Percentiles rank a stretch among this genome's conserved stretches.
Conservation (phyloP, 2,329 filamentous ascomycete genomes). For the Trichoderma citrinoviride region DNA sequence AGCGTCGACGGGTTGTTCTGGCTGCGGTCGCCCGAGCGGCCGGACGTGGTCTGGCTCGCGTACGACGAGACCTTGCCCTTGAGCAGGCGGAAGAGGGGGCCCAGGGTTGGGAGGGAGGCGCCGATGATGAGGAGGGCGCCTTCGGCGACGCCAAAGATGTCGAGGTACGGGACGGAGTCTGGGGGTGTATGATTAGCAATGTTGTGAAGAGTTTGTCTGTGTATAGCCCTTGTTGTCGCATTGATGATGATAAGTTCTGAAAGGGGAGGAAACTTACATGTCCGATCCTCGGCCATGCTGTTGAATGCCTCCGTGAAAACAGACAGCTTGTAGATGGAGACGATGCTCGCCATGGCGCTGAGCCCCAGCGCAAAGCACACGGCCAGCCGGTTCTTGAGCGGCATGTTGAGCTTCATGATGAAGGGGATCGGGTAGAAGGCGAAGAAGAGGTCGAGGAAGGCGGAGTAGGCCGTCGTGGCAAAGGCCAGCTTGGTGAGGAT, state of each 20-base stretch:
- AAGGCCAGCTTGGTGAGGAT: slow-evolving; percentile 29
- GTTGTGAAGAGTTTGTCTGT: not conserved
- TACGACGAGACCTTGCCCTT: slow-evolving; percentile 25
- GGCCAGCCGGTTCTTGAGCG: slow-evolving; percentile 26
- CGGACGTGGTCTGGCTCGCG: slow-evolving; percentile 16
- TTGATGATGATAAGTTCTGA: not conserved
- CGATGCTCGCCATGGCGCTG: slow-evolving; percentile 27
- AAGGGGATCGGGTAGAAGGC: slow-evolving; percentile 30
- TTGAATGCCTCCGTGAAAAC: slow-evolving; percentile 28
- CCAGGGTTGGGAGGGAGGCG: slow-evolving; percentile 28
- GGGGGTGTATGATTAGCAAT: slow-evolving; percentile 1
- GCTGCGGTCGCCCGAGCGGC: slow-evolving; percentile 17
- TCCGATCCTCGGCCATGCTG: slow-evolving; percentile 27
- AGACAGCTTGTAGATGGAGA: slow-evolving; percentile 31
- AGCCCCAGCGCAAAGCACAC: slow-evolving; percentile 29
- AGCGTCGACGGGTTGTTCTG: slow-evolving; percentile 1
- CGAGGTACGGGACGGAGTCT: slow-evolving; percentile 28
- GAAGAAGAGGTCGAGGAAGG: slow-evolving; percentile 31
- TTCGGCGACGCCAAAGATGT: slow-evolving; percentile 29
- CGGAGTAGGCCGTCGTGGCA: slow-evolving; percentile 30
- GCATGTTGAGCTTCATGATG: slow-evolving; percentile 31
- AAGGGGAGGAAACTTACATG: slow-evolving; percentile 25
- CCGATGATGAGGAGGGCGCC: slow-evolving; percentile 30
- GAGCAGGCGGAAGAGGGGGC: slow-evolving; percentile 26
- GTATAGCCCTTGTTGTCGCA: not conserved